Evolutionary conservation across 345 rosid species (phyloP).

Genomic region (Sisymbrium altissimum): DNA sequence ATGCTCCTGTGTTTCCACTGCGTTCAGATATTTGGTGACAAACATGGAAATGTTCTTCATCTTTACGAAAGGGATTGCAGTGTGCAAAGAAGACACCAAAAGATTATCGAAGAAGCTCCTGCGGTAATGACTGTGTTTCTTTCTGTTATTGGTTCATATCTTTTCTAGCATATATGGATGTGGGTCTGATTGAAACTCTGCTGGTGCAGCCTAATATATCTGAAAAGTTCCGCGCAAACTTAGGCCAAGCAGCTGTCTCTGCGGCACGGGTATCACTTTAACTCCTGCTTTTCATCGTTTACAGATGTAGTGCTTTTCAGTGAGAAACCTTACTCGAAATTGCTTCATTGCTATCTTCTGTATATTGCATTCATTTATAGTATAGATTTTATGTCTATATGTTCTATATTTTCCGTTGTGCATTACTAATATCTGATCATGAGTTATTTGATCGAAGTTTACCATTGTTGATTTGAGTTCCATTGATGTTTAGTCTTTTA

Average conservation of each 20-base stretch:
- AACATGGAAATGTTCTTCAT: slow-evolving; percentile 71
- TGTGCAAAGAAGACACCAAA: slow-evolving; percentile 94
- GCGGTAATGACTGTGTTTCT: slow-evolving; percentile 57
- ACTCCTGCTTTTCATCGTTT: not conserved
- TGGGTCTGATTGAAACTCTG: slow-evolving; percentile 31
- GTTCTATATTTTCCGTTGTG: not conserved
- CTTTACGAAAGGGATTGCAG: slow-evolving; percentile 95
- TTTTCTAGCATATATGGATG: not conserved
- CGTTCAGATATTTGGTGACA: slow-evolving; percentile 79
- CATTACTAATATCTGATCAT: slow-evolving; percentile 1
- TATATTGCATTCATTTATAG: not conserved
- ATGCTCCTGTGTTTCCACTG: slow-evolving; percentile 12
- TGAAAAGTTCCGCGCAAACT: slow-evolving; percentile 53
- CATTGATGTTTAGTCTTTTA: slow-evolving; percentile 13
- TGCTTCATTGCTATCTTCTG: not conserved
- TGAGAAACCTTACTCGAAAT: not conserved
- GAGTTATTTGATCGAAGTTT: not conserved
- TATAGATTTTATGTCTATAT: not conserved
- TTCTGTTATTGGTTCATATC: slow-evolving; percentile 28
- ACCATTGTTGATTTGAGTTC: slow-evolving; percentile 1
- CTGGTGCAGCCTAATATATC: slow-evolving; percentile 79
- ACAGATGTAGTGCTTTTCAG: not conserved
- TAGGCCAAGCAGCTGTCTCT: slow-evolving; percentile 90
- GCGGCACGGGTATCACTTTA: slow-evolving; percentile 71
- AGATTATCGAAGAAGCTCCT: slow-evolving; percentile 99